Conservation (phyloP, 495 filamentous ascomycete species). For the Copromyces sp. region DNA sequence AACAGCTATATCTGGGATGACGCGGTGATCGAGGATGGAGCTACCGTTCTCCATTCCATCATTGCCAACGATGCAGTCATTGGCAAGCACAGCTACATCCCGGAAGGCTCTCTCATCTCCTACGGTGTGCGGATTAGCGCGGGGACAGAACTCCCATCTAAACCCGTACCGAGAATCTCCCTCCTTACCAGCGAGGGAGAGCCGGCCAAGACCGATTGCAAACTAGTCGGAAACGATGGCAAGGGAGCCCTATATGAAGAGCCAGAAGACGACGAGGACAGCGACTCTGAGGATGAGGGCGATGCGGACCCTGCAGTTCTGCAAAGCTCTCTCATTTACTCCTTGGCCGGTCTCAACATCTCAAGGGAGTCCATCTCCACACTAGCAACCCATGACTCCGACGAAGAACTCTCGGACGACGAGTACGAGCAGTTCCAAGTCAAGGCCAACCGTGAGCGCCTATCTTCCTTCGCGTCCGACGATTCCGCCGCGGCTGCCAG, state of each 20-base stretch:
- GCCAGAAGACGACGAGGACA: slow-evolving; percentile 38
- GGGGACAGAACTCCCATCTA: slow-evolving; percentile 24
- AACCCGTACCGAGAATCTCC: slow-evolving; percentile 26
- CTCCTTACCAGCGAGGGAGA: slow-evolving; percentile 24
- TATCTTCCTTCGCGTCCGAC: slow-evolving; percentile 42
- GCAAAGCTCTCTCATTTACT: slow-evolving; percentile 52
- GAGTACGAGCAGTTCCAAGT: slow-evolving; percentile 12
- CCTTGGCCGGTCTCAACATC: slow-evolving; percentile 52
- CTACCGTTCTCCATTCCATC: slow-evolving; percentile 60
- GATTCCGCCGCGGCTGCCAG: slow-evolving; percentile 28
- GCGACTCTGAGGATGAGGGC: slow-evolving; percentile 39
- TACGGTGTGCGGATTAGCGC: slow-evolving; percentile 64
- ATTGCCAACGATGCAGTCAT: slow-evolving; percentile 61
- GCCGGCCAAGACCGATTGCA: slow-evolving; percentile 40
- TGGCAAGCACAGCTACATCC: slow-evolving; percentile 57
- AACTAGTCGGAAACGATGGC: slow-evolving; percentile 46
- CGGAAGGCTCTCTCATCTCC: slow-evolving; percentile 67
- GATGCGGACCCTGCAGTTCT: slow-evolving; percentile 26
- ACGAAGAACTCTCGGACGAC: slow-evolving; percentile 32
- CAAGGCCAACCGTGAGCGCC: slow-evolving; percentile 28
- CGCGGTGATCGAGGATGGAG: slow-evolving; percentile 61
- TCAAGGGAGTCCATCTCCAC: slow-evolving; percentile 72
- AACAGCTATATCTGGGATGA: slow-evolving; percentile 89
- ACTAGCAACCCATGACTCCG: slow-evolving; percentile 24
- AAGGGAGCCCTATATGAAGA: slow-evolving; percentile 41